A percentile compares a stretch with the other conserved stretches of the same genome.
Evolutionary conservation across 495 filamentous ascomycete genomes (phyloP).

Genomic region (Penicillium roqueforti): DNA sequence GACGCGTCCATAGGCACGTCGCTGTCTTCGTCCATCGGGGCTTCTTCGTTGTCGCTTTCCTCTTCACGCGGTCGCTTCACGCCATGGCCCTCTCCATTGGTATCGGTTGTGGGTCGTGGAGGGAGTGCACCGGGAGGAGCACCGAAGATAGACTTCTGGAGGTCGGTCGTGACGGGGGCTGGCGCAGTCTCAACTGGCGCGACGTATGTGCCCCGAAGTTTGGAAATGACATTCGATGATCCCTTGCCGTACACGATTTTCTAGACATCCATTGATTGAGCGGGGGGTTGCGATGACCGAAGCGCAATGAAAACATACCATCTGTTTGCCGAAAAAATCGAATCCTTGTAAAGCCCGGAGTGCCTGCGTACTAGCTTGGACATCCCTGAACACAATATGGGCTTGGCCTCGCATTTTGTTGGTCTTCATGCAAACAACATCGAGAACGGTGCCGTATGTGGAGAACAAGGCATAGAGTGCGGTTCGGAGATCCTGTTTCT

Average conservation of each 20-base stretch:
- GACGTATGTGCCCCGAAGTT: slow-evolving; percentile 84
- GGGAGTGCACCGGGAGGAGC: slow-evolving; percentile 53
- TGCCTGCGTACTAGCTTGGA: slow-evolving; percentile 81
- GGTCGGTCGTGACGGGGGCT: slow-evolving; percentile 61
- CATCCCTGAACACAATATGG: slow-evolving; percentile 84
- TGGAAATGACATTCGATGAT: slow-evolving; percentile 79
- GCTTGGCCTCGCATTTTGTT: slow-evolving; percentile 92
- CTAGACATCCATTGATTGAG: slow-evolving; percentile 39
- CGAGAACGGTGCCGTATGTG: slow-evolving; percentile 88
- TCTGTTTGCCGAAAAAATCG: slow-evolving; percentile 79
- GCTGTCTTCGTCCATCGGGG: slow-evolving; percentile 69
- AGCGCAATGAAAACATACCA: slow-evolving; percentile 54
- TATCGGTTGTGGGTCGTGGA: slow-evolving; percentile 36
- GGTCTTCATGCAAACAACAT: slow-evolving; percentile 87
- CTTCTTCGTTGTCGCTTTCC: slow-evolving; percentile 63
- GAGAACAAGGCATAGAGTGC: slow-evolving; percentile 90
- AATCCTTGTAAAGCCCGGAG: slow-evolving; percentile 84
- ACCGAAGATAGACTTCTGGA: slow-evolving; percentile 80
- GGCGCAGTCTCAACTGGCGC: slow-evolving; percentile 52
- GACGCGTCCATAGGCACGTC: slow-evolving; percentile 55
- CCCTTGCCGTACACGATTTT: slow-evolving; percentile 84
- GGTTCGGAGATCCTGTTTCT: slow-evolving; percentile 76
- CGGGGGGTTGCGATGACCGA: not conserved
- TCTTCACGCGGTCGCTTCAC: slow-evolving; percentile 69
- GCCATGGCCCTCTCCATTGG: slow-evolving; percentile 40